A percentile compares a stretch with the other conserved stretches of the same genome.
Conservation (phyloP, 441 rosid genomes). For the Euphorbia corollata region DNA sequence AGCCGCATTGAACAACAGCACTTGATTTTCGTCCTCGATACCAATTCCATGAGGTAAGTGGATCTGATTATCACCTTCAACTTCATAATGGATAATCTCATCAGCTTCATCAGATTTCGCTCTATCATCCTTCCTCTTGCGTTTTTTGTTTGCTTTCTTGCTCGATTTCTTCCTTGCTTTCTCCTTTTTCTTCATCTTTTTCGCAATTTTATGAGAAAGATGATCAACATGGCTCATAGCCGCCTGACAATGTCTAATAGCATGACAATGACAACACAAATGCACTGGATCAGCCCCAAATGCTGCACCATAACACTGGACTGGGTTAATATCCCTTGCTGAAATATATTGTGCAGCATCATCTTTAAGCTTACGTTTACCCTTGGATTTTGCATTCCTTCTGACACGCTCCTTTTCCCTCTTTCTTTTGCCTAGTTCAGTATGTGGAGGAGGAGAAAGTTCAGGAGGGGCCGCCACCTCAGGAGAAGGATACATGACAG, state of each 20-base stretch:
- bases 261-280: conserved; percentile 22
- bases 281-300: conserved; percentile 27
- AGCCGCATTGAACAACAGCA: conserved; percentile 17
- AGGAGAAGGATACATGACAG: conserved; percentile 4
- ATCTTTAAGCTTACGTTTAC: conserved; percentile 29
- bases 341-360: conserved; percentile 20
- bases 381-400: conserved; percentile 21
- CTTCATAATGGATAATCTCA: conserved; percentile 17
- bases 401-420: conserved; percentile 31
- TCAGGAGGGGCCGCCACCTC: background rate
- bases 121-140: conserved; percentile 24
- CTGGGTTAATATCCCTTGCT: conserved; percentile 20
- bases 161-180: conserved; percentile 20
- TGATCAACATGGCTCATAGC: conserved; percentile 16
- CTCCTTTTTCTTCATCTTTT: conserved; percentile 28
- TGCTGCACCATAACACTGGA: conserved; percentile 22
- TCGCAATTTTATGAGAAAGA: conserved; percentile 22
- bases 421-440: conserved; percentile 26
- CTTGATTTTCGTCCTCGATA: conserved; percentile 7
- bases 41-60: background rate
- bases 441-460: conserved; percentile 9
- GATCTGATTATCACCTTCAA: conserved; percentile 18
- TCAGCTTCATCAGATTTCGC: conserved; percentile 18
- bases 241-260: conserved; percentile 12
- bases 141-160: conserved; percentile 24